phyloP scores from a whole-genome alignment of 495 filamentous ascomycete genomes.

The Penicillium ochrochloron region DNA sequence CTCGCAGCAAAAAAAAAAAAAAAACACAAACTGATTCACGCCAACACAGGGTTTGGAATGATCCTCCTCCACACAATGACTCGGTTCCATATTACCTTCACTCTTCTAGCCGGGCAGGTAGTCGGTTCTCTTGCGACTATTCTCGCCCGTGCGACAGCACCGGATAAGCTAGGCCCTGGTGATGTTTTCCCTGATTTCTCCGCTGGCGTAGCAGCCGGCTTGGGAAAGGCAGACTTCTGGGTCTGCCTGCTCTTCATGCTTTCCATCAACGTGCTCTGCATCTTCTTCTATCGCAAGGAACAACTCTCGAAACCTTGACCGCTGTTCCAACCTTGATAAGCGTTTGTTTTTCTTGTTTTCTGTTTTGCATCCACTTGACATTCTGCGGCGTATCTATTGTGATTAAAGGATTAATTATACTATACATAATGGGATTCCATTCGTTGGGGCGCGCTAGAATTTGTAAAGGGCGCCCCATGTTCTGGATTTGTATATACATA shows the following conservation, averaged over 20 bases:
- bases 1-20: slow-evolving; percentile 8
- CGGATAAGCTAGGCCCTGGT: slow-evolving; percentile 62
- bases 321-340: slow-evolving; percentile 7
- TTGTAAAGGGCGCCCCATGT: not conserved
- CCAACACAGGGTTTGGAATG: slow-evolving; percentile 55
- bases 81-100: slow-evolving; percentile 60
- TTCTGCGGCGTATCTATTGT: not conserved
- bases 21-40: slow-evolving; percentile 54
- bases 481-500: not conserved
- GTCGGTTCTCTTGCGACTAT: slow-evolving; percentile 62
- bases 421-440: slow-evolving; percentile 3
- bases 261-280: slow-evolving; percentile 24
- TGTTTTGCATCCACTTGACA: slow-evolving; percentile 8
- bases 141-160: slow-evolving; percentile 59
- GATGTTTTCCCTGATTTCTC: slow-evolving; percentile 61
- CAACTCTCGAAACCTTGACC: slow-evolving; percentile 32
- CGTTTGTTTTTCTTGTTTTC: slow-evolving; percentile 6
- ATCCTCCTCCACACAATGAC: slow-evolving; percentile 66
- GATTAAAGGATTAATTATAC: slow-evolving; percentile 19
- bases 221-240: slow-evolving; percentile 61
- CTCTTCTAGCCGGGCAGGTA: slow-evolving; percentile 60
- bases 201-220: slow-evolving; percentile 37
- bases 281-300: slow-evolving; percentile 28
- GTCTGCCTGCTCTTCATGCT: slow-evolving; percentile 57
- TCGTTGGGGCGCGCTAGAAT: not conserved